phyloP scores from a whole-genome alignment of 163 green algal genomes.

The Chlorella variabilis region DNA sequence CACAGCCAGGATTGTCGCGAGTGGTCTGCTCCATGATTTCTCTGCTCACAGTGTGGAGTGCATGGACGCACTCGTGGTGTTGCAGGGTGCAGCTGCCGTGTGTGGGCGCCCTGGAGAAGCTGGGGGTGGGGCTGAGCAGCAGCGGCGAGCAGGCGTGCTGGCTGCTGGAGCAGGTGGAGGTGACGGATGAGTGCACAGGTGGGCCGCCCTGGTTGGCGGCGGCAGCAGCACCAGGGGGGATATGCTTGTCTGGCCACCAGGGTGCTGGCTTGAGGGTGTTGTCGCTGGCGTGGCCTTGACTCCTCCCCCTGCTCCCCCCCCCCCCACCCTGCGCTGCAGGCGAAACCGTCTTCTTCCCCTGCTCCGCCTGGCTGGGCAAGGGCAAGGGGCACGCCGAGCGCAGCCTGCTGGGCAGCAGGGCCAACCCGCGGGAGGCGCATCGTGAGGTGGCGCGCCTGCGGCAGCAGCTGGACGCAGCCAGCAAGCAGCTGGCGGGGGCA shows the following conservation, averaged over 20 bases:
- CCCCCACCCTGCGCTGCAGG: conserved; percentile 39
- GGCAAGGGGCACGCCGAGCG: conserved; percentile 28
- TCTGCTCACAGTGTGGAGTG: too few relatives aligned
- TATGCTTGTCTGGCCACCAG: too few relatives aligned
- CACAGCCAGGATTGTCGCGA: too few relatives aligned
- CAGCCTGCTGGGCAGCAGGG: conserved; percentile 33
- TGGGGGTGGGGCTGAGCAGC: conserved; percentile 68
- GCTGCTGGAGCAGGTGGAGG: conserved; percentile 62
- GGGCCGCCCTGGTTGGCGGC: background rate
- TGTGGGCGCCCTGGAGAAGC: conserved; percentile 53
- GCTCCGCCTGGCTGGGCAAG: conserved; percentile 56
- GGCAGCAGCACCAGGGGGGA: background rate
- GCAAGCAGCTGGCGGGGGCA: conserved; percentile 6
- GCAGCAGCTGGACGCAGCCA: conserved; percentile 45
- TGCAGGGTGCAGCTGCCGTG: conserved; percentile 58
- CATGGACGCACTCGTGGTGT: too few relatives aligned
- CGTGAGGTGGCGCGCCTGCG: conserved; percentile 13
- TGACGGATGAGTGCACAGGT: conserved; percentile 46
- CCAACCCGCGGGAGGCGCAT: conserved; percentile 46
- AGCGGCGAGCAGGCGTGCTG: conserved; percentile 51
- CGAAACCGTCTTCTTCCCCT: conserved; percentile 59
- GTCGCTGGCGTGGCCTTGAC: too few relatives aligned
- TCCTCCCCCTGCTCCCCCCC: too few relatives aligned
- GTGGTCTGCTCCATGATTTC: too few relatives aligned
- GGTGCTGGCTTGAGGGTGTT: too few relatives aligned